Percentiles rank a stretch among this genome's conserved stretches.
Conservation (phyloP, 345 rosid genomes). For the Camelina neglecta region DNA sequence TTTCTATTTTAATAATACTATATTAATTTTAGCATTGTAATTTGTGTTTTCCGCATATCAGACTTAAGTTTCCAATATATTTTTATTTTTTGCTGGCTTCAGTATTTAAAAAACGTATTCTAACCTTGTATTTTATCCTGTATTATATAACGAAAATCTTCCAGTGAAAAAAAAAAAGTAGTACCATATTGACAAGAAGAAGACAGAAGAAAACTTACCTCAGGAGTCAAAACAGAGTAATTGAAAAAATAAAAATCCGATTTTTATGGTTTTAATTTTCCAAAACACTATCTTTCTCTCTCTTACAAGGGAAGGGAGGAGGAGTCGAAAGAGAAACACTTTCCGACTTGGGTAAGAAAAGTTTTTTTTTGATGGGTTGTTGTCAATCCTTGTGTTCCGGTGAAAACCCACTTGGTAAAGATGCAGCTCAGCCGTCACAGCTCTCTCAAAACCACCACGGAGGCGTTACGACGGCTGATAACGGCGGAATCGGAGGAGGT, state of each 20-base stretch:
- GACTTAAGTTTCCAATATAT: no score
- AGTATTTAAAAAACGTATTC: no score
- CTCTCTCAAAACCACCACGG: constrained; percentile 41
- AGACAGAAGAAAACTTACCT: constrained; percentile 45
- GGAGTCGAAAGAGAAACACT: constrained; percentile 42
- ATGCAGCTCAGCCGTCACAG: constrained; percentile 43
- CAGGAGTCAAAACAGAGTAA: constrained; percentile 43
- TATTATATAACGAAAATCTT: no score
- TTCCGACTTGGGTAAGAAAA: constrained; percentile 32
- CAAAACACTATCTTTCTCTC: constrained; percentile 34
- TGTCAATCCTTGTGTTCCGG: constrained; percentile 62
- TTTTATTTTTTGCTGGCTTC: no score
- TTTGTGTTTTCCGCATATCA: no score
- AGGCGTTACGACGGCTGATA: constrained; percentile 47
- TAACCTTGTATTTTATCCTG: no score
- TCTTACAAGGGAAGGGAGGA: constrained; percentile 21
- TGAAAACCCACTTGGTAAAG: constrained; percentile 51
- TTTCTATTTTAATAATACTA: no score
- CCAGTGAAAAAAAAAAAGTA: no score
- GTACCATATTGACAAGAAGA: constrained; percentile 3
- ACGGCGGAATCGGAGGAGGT: constrained; percentile 44
- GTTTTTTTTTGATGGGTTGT: constrained; percentile 67
- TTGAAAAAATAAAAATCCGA: background rate
- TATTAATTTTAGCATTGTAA: no score
- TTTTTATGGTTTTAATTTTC: constrained; percentile 27